Evolutionary conservation across 305 asterid genomes (phyloP), one percentile per base, ranked within the genome.

Genomic region (Andrographis paniculata): DNA sequence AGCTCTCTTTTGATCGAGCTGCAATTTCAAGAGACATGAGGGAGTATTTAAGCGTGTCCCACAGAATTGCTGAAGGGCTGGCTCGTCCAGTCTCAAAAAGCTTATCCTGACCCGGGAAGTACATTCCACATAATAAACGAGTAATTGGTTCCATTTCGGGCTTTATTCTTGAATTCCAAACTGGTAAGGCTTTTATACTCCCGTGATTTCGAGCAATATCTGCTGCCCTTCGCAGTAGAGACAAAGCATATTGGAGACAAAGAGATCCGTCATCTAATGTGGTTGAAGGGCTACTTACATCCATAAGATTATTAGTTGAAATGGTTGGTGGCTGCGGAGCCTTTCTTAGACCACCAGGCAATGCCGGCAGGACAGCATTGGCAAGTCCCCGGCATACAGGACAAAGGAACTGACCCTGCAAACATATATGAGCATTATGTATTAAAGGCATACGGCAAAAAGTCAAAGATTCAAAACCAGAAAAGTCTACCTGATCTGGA

Each of bases 351-450:
- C 65, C 75, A 56, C 61, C 69, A 59, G 80, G 76, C 53, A 73
- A 61, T 46, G 71, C 73, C 49, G 98, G 88, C 59, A 92, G 70
- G 49, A 78, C 77, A 16, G 91, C 77, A 55, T 92, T 87, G 46
- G 96, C 91, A 64, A 92, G 85, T 45, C 96, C 95, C 18, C 99
- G 87, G 54, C 99, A 92, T 41, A 84, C 99, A 23, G 99, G 99
- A 75, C 99, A 92, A 39, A 92, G 91, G 73, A 92, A 87, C 73
- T 92, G 96, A 48, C 99, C 96, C 99, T 92, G 69, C 58, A 50
- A 61, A 66, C 48, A 63, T 17, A 58, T 37, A 49, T 20, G 59
- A 62, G 31, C 43, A 42, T n/a, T n/a, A n/a, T n/a, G 58, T 42
- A 38, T 41, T 46, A 66, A 52, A 50, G 38, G 44, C 48, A 54